Base-by-base conservation (phyloP, 106 monocot genomes). In the Phalaenopsis equestris region DNA sequence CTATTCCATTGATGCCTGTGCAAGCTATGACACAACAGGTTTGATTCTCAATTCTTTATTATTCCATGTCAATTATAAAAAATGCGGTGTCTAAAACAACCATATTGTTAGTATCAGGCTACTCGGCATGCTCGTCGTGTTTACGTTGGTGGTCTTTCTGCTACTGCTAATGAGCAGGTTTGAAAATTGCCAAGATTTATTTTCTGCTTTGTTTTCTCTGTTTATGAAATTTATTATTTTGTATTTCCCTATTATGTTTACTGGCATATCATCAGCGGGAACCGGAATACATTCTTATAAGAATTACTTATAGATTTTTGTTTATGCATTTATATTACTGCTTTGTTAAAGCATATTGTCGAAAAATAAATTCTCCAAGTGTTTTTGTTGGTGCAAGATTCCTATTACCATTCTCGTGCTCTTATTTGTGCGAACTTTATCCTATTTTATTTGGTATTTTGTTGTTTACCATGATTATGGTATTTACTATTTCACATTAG, bases 81-180 rank as follows among this genome's bases (percentile, higher is more conserved):
- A 42, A 4, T 74, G 18, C 37, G 8, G n/a, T 43, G 43, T 74
- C 43, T 42, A 42, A 19, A 43, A 74, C 30, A 43, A 45, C 6
- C 11, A 42, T 74, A 42, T 45, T 42, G 15, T 52, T 78, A 21
- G 39, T 78, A 55, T 0, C 65, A 95, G 90, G 97, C 97, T 46
- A 97, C 97, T 78, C 88, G 97, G 18, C 97, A 97, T 90, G 97
- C 97, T 77, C 90, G 97, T 1, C 97, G 97, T 75, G 97, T 97
- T 1, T 97, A 97, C 84, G 97, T 97, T 84, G 97, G 97, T 58
- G 94, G 97, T 6, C 94, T 97, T 72, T 86, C 97, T 15, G 89
- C 93, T 43, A 89, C 89, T 83, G 94, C 97, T 78, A 97, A 97
- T 87, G 97, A 97, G 76, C 97, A 97, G 87, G 95, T 91, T 45